Percentiles rank a stretch among this genome's conserved stretches.
These are phyloP conservation scores for Ascochyta pisi DNA, from an alignment of 2,329 filamentous ascomycete genomes.

Conservation along the genomic window DNA sequence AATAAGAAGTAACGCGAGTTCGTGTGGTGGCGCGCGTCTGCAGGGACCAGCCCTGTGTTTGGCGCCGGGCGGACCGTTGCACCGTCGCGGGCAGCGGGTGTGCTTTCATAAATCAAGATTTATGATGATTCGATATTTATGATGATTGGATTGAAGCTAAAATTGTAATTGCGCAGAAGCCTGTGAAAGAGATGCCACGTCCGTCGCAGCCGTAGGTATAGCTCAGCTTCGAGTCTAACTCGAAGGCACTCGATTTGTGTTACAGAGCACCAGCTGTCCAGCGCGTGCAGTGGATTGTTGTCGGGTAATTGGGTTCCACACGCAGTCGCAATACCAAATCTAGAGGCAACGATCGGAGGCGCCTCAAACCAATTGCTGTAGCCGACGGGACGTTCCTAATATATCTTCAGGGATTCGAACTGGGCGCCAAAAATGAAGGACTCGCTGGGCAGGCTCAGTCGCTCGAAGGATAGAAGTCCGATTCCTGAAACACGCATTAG, in stretches of 20 bases:
- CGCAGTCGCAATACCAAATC: neutral
- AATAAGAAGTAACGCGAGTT: neutral
- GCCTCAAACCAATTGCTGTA: slow-evolving; percentile 6
- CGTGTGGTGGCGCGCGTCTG: slow-evolving; percentile 1
- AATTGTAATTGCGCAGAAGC: slow-evolving; percentile 7
- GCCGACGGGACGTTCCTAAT: neutral
- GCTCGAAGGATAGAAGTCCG: slow-evolving; percentile 18
- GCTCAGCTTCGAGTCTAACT: neutral
- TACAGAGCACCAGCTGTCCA: neutral
- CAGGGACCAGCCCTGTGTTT: slow-evolving; percentile 17
- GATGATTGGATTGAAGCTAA: neutral
- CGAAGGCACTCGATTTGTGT: neutral
- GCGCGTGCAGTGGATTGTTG: slow-evolving; percentile 6
- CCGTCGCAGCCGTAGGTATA: neutral
- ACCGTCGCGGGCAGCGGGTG: slow-evolving; percentile 1
- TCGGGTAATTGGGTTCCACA: slow-evolving; percentile 1
- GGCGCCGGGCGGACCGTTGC: slow-evolving; percentile 13
- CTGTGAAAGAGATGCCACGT: neutral
- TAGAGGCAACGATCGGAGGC: slow-evolving; percentile 4
- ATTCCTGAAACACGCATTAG: slow-evolving; percentile 28
- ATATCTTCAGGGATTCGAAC: slow-evolving; percentile 5
- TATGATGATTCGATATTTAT: neutral
- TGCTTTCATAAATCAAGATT: slow-evolving; percentile 5
- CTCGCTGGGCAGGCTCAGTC: slow-evolving; percentile 16
- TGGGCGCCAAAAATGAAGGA: slow-evolving; percentile 21